These are phyloP conservation scores for Aspergillus sp. DNA, from an alignment of 2,329 filamentous ascomycete genomes.

Conservation along the genomic window DNA sequence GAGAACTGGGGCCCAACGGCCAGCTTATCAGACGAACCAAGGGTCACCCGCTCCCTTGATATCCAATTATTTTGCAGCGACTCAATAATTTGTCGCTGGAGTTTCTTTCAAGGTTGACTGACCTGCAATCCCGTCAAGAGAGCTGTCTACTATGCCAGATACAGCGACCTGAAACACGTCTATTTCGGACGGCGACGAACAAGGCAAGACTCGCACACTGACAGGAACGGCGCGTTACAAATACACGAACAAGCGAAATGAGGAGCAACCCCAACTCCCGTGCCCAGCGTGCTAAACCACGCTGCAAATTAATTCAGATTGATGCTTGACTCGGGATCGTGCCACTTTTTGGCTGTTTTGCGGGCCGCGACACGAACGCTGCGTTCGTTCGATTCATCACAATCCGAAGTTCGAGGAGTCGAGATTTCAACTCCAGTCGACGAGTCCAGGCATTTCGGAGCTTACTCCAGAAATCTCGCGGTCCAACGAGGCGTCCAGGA, in stretches of 20 bases:
- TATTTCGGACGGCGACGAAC: background rate
- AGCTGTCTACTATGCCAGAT: constrained; percentile 8
- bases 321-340: background rate
- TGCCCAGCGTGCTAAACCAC: background rate
- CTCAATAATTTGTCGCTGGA: constrained; percentile 1
- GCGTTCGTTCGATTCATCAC: background rate
- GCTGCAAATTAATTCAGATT: background rate
- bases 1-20: background rate
- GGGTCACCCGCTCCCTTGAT: background rate
- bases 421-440: background rate
- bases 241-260: constrained; percentile 6
- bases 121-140: background rate
- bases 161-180: constrained; percentile 6
- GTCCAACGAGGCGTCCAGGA: background rate
- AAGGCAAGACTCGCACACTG: constrained; percentile 4
- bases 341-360: background rate
- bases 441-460: background rate
- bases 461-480: background rate
- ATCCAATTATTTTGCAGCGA: background rate
- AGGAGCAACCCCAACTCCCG: constrained; percentile 6
- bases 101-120: background rate
- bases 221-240: constrained; percentile 6
- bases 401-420: background rate
- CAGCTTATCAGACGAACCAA: constrained; percentile 1
- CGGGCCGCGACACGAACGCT: background rate